Percentiles rank a stretch among this genome's conserved stretches.
These are phyloP conservation scores for Dalbergia cochinchinensis DNA, from an alignment of 306 rosid species.

Conservation along the genomic window DNA sequence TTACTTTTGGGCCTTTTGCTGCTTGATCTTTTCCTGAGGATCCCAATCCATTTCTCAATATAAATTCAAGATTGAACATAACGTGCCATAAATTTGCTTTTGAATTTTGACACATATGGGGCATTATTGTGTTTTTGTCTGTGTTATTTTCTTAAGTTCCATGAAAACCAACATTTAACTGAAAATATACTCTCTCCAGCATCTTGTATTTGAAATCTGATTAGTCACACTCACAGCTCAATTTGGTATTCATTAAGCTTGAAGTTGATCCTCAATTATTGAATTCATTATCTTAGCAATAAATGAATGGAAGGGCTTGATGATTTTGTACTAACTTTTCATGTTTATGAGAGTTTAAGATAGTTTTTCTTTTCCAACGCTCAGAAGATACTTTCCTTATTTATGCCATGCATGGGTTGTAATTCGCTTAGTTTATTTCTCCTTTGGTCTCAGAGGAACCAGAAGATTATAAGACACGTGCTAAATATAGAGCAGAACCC, in stretches of 20 bases:
- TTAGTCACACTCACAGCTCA: conserved; percentile 9
- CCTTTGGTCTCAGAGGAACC: conserved; percentile 64
- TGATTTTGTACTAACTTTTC: background rate
- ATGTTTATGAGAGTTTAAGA: conserved; percentile 18
- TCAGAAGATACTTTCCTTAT: conserved; percentile 10
- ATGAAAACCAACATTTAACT: conserved; percentile 8
- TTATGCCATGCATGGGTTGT: conserved; percentile 35
- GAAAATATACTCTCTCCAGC: background rate
- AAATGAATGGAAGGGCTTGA: conserved; percentile 4
- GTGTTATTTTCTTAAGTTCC: conserved; percentile 25
- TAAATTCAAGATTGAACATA: conserved; percentile 15
- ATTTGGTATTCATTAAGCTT: conserved; percentile 16
- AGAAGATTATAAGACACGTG: conserved; percentile 41
- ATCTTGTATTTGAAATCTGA: conserved; percentile 35
- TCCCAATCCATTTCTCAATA: background rate
- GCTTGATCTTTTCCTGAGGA: background rate
- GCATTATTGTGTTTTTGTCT: conserved; percentile 33
- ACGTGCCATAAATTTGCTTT: conserved; percentile 26
- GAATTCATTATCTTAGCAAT: conserved; percentile 29
- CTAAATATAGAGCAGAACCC: conserved; percentile 60
- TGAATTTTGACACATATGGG: conserved; percentile 1
- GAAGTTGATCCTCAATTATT: conserved; percentile 16
- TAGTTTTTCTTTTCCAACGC: background rate
- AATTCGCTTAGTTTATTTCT: conserved; percentile 46
- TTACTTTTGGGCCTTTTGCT: conserved; percentile 6